Conservation (phyloP, 352 stramenopile species). For the Globisporangium alternatum region DNA sequence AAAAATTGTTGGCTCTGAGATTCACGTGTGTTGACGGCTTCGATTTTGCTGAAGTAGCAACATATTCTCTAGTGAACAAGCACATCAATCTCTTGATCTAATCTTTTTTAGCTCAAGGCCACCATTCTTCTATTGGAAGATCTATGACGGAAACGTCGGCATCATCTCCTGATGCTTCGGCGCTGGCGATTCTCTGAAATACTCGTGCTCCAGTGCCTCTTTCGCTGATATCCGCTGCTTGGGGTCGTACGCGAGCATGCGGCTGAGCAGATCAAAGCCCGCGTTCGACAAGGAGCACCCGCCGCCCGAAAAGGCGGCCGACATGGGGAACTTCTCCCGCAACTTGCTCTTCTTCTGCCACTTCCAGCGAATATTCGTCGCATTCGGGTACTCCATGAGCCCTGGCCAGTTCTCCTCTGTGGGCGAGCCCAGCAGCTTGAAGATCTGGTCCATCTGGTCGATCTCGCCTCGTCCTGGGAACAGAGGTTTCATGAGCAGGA, state of each 20-base stretch:
- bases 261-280: constrained; percentile 66
- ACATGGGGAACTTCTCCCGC: constrained; percentile 76
- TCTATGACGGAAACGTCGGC: constrained; percentile 63
- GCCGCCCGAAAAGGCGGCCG: constrained; percentile 42
- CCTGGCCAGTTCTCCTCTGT: constrained; percentile 90
- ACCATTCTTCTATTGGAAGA: background rate
- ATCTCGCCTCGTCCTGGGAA: constrained; percentile 93
- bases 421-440: constrained; percentile 90
- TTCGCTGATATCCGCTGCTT: constrained; percentile 72
- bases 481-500: constrained; percentile 92
- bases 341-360: constrained; percentile 67
- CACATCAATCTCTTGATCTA: too few species aligned
- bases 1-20: too few species aligned
- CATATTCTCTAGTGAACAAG: too few species aligned
- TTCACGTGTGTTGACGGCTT: too few species aligned
- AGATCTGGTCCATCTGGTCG: constrained; percentile 97
- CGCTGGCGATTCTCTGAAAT: constrained; percentile 69
- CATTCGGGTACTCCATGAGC: constrained; percentile 57
- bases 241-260: constrained; percentile 68
- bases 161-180: constrained; percentile 73
- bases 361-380: constrained; percentile 59
- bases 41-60: too few species aligned
- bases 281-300: constrained; percentile 68
- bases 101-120: too few species aligned
- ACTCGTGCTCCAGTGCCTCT: constrained; percentile 77